These are phyloP conservation scores for Claviceps cyperi DNA, from an alignment of 2,329 filamentous ascomycete species.

Conservation along the genomic window DNA sequence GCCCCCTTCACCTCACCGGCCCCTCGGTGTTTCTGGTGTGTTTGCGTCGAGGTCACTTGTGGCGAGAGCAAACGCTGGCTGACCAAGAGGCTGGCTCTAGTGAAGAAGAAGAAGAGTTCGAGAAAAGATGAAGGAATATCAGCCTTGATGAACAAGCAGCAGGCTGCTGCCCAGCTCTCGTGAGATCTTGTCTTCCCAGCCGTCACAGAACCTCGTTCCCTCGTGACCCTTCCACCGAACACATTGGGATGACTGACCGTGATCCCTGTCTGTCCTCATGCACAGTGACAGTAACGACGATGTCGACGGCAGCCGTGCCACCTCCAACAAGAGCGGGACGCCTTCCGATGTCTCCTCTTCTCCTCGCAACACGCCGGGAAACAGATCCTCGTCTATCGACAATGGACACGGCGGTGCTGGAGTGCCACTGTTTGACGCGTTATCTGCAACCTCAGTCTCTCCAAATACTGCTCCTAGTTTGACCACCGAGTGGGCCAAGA, in stretches of 20 bases:
- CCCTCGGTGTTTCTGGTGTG: neutral
- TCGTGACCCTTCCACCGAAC: neutral
- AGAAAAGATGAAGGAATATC: conserved; percentile 38
- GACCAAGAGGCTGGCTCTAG: conserved; percentile 14
- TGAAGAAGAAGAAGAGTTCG: conserved; percentile 39
- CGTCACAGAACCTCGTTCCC: conserved; percentile 9
- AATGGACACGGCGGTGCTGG: conserved; percentile 26
- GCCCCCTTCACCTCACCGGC: neutral
- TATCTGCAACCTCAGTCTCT: conserved; percentile 34
- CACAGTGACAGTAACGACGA: conserved; percentile 8
- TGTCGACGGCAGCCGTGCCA: conserved; percentile 17
- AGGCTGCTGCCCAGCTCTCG: conserved; percentile 37
- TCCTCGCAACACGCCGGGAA: conserved; percentile 30
- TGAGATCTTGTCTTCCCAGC: conserved; percentile 19
- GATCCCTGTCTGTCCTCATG: conserved; percentile 8
- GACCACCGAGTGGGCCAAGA: conserved; percentile 31
- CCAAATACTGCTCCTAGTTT: conserved; percentile 33
- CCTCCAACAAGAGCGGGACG: conserved; percentile 20
- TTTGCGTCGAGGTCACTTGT: neutral
- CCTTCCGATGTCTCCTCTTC: conserved; percentile 30
- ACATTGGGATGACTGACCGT: conserved; percentile 11
- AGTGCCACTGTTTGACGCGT: conserved; percentile 33
- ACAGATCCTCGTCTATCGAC: conserved; percentile 26
- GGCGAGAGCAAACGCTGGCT: neutral
- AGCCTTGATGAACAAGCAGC: conserved; percentile 39